Evolutionary conservation across 2,329 filamentous ascomycete genomes (phyloP).

Genomic region (Fusarium mundagurra): DNA sequence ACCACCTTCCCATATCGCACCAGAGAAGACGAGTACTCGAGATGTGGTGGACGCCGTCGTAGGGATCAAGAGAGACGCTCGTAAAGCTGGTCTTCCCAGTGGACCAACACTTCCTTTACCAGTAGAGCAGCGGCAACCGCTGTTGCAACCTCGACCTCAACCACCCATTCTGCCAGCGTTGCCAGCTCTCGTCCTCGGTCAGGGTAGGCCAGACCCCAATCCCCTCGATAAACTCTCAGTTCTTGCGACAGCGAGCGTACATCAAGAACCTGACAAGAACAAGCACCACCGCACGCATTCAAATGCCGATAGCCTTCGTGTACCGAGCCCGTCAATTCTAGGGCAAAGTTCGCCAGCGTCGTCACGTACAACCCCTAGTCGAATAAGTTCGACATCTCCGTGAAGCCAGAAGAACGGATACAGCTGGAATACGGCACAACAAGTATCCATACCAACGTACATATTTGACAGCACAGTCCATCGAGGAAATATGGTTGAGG

Average conservation of each 20-base stretch:
- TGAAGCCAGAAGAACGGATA: conserved; percentile 36
- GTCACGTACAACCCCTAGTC: conserved; percentile 35
- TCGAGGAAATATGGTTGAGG: background rate
- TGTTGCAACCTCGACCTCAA: conserved; percentile 37
- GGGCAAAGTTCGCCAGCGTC: conserved; percentile 37
- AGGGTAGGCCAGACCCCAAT: conserved; percentile 31
- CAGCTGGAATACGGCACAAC: conserved; percentile 28
- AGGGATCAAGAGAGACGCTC: conserved; percentile 40
- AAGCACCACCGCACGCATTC: conserved; percentile 35
- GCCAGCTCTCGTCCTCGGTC: conserved; percentile 40
- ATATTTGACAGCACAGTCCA: conserved; percentile 17
- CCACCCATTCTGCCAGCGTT: conserved; percentile 29
- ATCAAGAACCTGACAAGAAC: conserved; percentile 41
- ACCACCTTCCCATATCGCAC: conserved; percentile 10
- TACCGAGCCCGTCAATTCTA: conserved; percentile 35
- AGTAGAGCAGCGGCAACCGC: conserved; percentile 33
- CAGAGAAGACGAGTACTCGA: conserved; percentile 37
- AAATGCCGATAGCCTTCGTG: conserved; percentile 36
- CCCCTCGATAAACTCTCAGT: conserved; percentile 51
- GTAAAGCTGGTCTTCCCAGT: conserved; percentile 7
- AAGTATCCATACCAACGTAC: background rate
- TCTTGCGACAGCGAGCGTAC: conserved; percentile 50
- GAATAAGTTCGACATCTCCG: conserved; percentile 37
- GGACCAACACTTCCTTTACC: conserved; percentile 16
- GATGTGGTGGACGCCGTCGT: conserved; percentile 43